phyloP scores from a whole-genome alignment of 106 monocot species.

The Acanthochlamys bracteata region DNA sequence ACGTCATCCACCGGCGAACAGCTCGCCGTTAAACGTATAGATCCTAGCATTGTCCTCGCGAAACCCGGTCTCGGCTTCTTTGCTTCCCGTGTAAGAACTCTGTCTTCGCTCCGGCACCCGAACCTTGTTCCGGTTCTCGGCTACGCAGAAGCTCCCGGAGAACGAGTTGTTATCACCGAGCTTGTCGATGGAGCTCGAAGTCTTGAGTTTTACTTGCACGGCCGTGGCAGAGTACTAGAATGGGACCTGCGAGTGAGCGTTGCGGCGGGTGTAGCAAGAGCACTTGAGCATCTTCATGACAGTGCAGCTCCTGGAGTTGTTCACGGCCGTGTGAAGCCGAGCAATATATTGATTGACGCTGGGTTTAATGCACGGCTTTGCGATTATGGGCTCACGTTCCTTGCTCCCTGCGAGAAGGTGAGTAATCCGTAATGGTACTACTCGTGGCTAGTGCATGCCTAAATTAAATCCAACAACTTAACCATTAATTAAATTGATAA shows the following conservation, averaged over 20 bases:
- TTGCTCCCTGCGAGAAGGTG: slow-evolving; percentile 3
- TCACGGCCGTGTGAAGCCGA: slow-evolving; percentile 34
- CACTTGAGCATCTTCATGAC: slow-evolving; percentile 36
- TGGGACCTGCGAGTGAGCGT: slow-evolving; percentile 28
- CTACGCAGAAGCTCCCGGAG: slow-evolving; percentile 41
- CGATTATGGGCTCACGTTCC: slow-evolving; percentile 32
- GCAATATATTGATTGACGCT: slow-evolving; percentile 33
- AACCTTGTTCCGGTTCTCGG: slow-evolving; percentile 40
- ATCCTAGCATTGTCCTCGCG: slow-evolving; percentile 19
- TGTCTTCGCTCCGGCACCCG: slow-evolving; percentile 33
- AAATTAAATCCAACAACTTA: too few species aligned
- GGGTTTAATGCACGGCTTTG: slow-evolving; percentile 18
- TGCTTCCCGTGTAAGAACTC: slow-evolving; percentile 22
- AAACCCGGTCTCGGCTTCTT: slow-evolving; percentile 29
- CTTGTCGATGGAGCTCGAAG: slow-evolving; percentile 15
- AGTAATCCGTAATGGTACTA: too few species aligned
- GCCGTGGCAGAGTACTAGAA: not conserved
- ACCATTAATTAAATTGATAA: too few species aligned
- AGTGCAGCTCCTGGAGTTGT: slow-evolving; percentile 14
- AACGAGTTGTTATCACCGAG: slow-evolving; percentile 33
- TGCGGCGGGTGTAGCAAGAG: slow-evolving; percentile 34
- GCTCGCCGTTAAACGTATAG: slow-evolving; percentile 40
- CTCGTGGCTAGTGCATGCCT: too few species aligned
- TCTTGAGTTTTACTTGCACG: slow-evolving; percentile 17
- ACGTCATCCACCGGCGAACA: slow-evolving; percentile 8